Base-by-base conservation (phyloP, 345 rosid genomes). In the Salix koriyanagi region DNA sequence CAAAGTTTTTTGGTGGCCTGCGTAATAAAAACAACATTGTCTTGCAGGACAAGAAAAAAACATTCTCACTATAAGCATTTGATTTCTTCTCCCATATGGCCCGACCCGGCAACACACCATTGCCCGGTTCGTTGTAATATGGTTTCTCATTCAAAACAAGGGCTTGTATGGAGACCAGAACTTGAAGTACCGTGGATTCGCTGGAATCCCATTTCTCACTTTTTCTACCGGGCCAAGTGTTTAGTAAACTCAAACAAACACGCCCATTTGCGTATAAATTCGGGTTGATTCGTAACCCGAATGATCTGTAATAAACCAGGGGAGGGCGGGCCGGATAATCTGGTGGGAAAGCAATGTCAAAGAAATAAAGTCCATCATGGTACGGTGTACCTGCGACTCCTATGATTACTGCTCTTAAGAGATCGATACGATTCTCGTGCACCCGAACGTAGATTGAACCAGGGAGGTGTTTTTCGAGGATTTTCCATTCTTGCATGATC, bases 311-410 rank as follows among this genome's bases (percentile, higher is more conserved):
- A 18, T 76, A n/a, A n/a, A 90, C 86, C 8, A 1, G 7, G 0
- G 94, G 94, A 6, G 89, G 94, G 1, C 65, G 67, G 23, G 50
- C 8, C 21, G 94, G 94, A 82, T 88, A 90, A 58, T 86, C 81
- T 2, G 84, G 12, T 5, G 91, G 90, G 77, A 90, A 89, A 23
- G 80, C 80, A 19, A 90, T 14, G 86, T 90, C 94, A 83, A 90
- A 88, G 84, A 90, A 82, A 82, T 83, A 90, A 56, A 90, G 91
- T 15, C 89, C 91, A 37, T 88, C 90, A 66, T 88, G 90, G 86
- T 88, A 90, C 1, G 91, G 94, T 2, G 90, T 90, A 11, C 90
- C 91, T 2, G 86, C 70, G 70, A 86, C 84, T 18, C 91, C 90
- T 42, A 81, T 34, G 75, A 90, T 87, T 19, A 68, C 91, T 11